Base-by-base conservation (phyloP, 2,329 filamentous ascomycete genomes). In the Monilinia polystroma region DNA sequence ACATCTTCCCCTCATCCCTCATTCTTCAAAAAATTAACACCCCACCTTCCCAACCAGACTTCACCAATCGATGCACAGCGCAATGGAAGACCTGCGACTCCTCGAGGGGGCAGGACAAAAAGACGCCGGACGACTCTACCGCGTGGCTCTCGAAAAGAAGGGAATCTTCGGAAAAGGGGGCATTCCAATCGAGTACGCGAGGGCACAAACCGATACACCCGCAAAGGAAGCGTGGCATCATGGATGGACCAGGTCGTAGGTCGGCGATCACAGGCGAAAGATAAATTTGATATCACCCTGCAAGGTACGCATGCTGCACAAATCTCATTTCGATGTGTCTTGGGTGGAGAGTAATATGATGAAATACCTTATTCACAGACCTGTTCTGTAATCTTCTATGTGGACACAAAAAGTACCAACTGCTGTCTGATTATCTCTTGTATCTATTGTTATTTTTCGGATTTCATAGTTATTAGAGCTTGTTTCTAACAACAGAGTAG, bases 181-280 rank as follows among this genome's bases (percentile, higher is more conserved):
- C 68, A 84, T 97, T 67, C 95, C 95, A 18, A 93, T 98, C 75
- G 95, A 99, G 83, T 97, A 97, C 82, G 90, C 90, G 38, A 82
- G 91, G 71, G 82, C 86, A 70, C 90, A 97, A 84, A 94, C 91
- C 43, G 94, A 98, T 76, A 92, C 86, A 60, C 94, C 94, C 8
- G 86, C 89, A 71, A 87, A 83, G 75, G 86, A 89, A 72, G 87
- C 92, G n/a, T 99, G 94, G 93, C 95, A 98, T 80, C 88, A 96
- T 80, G 89, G 82, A 16, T 99, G 95, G 95, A 96, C 88, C 81
- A 85, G 89, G 79, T 76, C 26, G 23, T 23, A 16, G 47, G 11
- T 16, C 41, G 41, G 2, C 12, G 12, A 5, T 43, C 41, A 16
- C 16, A 43, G 41, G 41, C 12, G 14, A 43, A 16, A 16, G 12